Conservation (phyloP, 1,284 basidiomycete genomes). For the Ganoderma meredithae region DNA sequence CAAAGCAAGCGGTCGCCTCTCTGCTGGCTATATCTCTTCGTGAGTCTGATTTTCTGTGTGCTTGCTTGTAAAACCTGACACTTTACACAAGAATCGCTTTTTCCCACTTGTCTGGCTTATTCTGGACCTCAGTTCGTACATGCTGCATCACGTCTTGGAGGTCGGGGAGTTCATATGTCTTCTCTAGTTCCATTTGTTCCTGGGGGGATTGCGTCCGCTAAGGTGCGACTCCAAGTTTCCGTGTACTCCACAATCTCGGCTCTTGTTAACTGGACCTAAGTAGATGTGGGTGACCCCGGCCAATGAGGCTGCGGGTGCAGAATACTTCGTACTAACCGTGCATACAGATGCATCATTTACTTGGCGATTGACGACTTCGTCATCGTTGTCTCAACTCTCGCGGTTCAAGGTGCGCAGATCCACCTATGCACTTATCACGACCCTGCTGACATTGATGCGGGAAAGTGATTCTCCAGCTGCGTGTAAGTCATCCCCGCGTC, state of each 20-base stretch:
- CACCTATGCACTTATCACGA: background rate
- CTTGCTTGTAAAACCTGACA: background rate
- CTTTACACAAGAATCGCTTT: conserved; percentile 28
- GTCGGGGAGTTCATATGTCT: background rate
- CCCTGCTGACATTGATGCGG: background rate
- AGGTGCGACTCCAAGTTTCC: conserved; percentile 7
- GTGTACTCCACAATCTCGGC: background rate
- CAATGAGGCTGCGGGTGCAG: background rate
- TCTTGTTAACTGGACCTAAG: background rate
- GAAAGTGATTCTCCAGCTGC: conserved; percentile 2
- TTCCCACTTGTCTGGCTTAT: conserved; percentile 29
- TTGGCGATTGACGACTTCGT: conserved; percentile 34
- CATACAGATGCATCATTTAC: conserved; percentile 32
- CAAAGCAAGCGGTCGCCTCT: conserved; percentile 2
- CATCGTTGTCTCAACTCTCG: conserved; percentile 28
- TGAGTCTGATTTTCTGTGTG: background rate
- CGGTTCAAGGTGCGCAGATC: conserved; percentile 28
- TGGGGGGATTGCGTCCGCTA: conserved; percentile 20
- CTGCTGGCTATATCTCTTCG: conserved; percentile 4
- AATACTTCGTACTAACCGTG: too few relatives aligned
- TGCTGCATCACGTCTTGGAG: background rate
- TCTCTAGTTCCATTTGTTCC: conserved; percentile 23
- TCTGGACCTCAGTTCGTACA: conserved; percentile 22
- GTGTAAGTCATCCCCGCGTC: background rate
- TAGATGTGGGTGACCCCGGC: background rate